These are phyloP conservation scores for Madurella fahalii DNA, from an alignment of 2,329 filamentous ascomycete genomes.

Conservation along the genomic window DNA sequence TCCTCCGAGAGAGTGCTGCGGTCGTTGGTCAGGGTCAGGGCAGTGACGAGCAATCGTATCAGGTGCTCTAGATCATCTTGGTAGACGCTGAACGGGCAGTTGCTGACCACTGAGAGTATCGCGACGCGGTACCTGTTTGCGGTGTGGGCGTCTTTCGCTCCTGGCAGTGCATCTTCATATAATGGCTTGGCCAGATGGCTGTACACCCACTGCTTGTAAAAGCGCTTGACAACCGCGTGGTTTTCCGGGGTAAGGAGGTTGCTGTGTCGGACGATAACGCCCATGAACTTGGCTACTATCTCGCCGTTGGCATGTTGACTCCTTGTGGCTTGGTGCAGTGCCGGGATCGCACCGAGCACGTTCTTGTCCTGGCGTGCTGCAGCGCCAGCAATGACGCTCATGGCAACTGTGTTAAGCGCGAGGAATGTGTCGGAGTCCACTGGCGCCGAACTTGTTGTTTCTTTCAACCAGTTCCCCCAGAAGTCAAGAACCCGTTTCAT, in stretches of 20 bases:
- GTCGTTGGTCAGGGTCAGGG: conserved; percentile 39
- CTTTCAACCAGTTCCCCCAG: conserved; percentile 22
- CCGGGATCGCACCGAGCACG: conserved; percentile 29
- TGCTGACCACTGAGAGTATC: conserved; percentile 45
- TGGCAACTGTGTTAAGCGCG: conserved; percentile 22
- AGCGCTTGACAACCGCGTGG: conserved; percentile 41
- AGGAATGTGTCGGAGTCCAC: conserved; percentile 13
- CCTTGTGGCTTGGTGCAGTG: conserved; percentile 32
- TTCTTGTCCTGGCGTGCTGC: conserved; percentile 34
- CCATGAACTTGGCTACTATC: conserved; percentile 40
- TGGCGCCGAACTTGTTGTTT: conserved; percentile 8
- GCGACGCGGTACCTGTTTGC: conserved; percentile 43
- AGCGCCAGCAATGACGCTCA: conserved; percentile 30
- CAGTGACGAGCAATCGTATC: conserved; percentile 46
- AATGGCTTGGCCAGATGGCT: conserved; percentile 44
- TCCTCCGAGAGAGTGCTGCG: conserved; percentile 33
- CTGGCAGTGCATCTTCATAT: conserved; percentile 40
- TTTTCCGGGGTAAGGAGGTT: conserved; percentile 37
- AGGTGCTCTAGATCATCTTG: conserved; percentile 47
- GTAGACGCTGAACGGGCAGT: conserved; percentile 49
- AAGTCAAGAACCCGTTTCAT: conserved; percentile 21
- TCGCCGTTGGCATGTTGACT: conserved; percentile 33
- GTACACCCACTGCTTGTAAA: conserved; percentile 46
- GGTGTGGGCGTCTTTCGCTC: conserved; percentile 24
- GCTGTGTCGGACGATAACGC: conserved; percentile 40